These are phyloP conservation scores for Fusarium marasasianum DNA, from an alignment of 2,329 filamentous ascomycete genomes.

Conservation along the genomic window DNA sequence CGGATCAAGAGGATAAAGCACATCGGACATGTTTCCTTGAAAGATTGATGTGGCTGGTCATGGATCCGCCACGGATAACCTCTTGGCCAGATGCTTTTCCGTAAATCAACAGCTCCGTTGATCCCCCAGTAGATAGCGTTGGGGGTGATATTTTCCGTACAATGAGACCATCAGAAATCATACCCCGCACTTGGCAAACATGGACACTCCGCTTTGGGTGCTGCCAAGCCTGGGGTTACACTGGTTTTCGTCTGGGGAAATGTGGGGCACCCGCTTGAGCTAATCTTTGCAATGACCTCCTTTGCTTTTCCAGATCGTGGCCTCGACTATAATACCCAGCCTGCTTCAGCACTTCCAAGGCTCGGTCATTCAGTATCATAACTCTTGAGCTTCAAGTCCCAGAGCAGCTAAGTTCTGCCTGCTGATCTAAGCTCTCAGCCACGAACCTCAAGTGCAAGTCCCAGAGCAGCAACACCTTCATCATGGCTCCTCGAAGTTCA, in stretches of 20 bases:
- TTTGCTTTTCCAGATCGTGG: constrained; percentile 4
- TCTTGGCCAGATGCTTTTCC: constrained; percentile 24
- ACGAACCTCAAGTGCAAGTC: neutral
- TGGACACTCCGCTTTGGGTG: constrained; percentile 8
- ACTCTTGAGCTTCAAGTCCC: neutral
- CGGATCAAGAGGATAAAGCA: constrained; percentile 9
- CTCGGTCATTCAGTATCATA: neutral
- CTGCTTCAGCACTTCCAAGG: neutral
- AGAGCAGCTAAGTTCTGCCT: neutral
- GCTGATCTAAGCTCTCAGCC: too few relatives aligned
- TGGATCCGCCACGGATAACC: constrained; percentile 22
- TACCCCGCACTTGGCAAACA: constrained; percentile 33
- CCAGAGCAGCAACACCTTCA: neutral
- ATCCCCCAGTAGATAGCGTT: neutral
- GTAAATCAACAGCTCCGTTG: neutral
- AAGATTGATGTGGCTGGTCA: neutral
- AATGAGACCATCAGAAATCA: constrained; percentile 7
- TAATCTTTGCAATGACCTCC: constrained; percentile 5
- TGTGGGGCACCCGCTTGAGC: neutral
- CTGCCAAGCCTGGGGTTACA: constrained; percentile 31
- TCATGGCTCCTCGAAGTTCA: constrained; percentile 31
- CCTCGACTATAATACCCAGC: constrained; percentile 30
- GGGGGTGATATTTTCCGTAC: constrained; percentile 25
- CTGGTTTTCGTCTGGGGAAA: constrained; percentile 24
- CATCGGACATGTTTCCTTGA: constrained; percentile 14